Percentiles rank a stretch among this genome's conserved stretches.
phyloP scores from a whole-genome alignment of 225 moss, liverwort and hornwort species.

The Pseudoscleropodium purum region DNA sequence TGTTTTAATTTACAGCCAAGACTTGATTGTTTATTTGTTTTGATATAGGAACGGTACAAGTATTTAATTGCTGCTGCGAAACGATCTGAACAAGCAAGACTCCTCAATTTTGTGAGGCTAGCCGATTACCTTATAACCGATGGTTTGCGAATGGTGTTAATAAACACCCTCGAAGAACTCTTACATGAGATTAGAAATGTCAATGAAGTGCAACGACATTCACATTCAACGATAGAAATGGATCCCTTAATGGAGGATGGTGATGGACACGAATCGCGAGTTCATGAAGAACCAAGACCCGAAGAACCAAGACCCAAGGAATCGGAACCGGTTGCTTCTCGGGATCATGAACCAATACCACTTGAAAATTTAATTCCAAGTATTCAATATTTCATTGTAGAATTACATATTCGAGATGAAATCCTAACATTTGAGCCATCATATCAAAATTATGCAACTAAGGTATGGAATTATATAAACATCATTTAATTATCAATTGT shows the following conservation, averaged over 20 bases:
- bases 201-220: not conserved
- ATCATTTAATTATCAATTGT: not conserved
- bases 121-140: slow-evolving; percentile 63
- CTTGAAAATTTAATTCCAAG: not conserved
- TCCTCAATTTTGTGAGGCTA: slow-evolving; percentile 62
- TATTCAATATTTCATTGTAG: slow-evolving; percentile 45
- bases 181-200: slow-evolving; percentile 5
- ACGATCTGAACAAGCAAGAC: slow-evolving; percentile 54
- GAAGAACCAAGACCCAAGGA: not conserved
- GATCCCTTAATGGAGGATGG: not conserved
- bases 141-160: slow-evolving; percentile 39
- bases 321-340: fast-evolving
- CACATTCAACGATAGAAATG: not conserved
- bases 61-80: slow-evolving; percentile 74
- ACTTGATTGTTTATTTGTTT: not conserved
- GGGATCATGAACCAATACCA: too few species aligned
- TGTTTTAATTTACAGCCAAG: not conserved
- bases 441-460: not conserved
- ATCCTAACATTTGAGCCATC: slow-evolving; percentile 23
- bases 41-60: slow-evolving; percentile 41
- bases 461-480: not conserved
- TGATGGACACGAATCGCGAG: not conserved
- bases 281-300: not conserved
- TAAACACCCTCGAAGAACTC: slow-evolving; percentile 43
- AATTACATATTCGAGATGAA: slow-evolving; percentile 41